Evolutionary conservation across 768 basidiomycete genomes (phyloP).

Genomic region (Infundibulicybe gibba): DNA sequence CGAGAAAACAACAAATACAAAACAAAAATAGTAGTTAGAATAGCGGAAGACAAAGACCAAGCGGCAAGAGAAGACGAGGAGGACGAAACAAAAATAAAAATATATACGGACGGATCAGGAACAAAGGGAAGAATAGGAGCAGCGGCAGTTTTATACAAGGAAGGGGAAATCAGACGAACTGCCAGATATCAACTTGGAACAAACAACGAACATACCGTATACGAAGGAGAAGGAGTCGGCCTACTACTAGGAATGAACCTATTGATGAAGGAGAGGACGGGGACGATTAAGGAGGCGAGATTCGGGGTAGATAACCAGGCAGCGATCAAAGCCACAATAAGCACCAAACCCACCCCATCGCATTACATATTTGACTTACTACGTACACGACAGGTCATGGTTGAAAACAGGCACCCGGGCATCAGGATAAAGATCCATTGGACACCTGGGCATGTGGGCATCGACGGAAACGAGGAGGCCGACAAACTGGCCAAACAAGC

Average conservation of each 20-base stretch:
- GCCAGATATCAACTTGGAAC: conserved; percentile 16
- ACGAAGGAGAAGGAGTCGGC: conserved; percentile 15
- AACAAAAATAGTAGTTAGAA: neutral
- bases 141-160: conserved; percentile 15
- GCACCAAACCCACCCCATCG: neutral
- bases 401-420: neutral
- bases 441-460: conserved; percentile 19
- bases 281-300: neutral
- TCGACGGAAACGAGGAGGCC: conserved; percentile 19
- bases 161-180: neutral
- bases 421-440: conserved; percentile 10
- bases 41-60: neutral
- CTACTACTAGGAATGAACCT: conserved; percentile 19
- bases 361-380: conserved; percentile 6
- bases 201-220: conserved; percentile 9
- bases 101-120: conserved; percentile 26
- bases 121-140: conserved; percentile 21
- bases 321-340: neutral
- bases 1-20: neutral
- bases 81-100: neutral
- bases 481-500: conserved; percentile 19
- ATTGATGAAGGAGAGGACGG: conserved; percentile 6
- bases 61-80: neutral
- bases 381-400: neutral
- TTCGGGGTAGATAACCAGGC: conserved; percentile 11